phyloP scores from a whole-genome alignment of 176 grass and related monocot genomes.

The Hordeum marinum region DNA sequence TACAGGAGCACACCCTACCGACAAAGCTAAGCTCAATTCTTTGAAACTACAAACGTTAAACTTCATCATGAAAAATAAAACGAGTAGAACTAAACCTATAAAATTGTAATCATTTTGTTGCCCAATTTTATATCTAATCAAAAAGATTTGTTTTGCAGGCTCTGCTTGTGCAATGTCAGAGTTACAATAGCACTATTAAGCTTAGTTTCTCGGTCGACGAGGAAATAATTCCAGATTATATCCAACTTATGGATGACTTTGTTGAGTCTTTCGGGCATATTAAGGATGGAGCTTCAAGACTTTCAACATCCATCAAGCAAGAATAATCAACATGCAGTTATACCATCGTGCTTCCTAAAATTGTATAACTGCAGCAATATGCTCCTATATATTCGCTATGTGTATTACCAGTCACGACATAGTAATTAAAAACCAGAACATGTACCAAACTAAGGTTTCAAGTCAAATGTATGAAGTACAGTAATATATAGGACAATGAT shows the following conservation, averaged over 20 bases:
- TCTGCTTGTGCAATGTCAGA: slow-evolving; percentile 51
- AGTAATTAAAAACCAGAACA: too few species aligned
- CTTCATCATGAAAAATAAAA: neutral
- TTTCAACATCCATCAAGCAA: neutral
- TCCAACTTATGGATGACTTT: slow-evolving; percentile 53
- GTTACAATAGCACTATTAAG: slow-evolving; percentile 53
- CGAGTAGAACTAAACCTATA: neutral
- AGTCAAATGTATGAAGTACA: too few species aligned
- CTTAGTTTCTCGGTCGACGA: slow-evolving; percentile 53
- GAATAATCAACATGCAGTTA: neutral
- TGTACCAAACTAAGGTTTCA: too few species aligned
- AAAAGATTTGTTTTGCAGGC: slow-evolving; percentile 25
- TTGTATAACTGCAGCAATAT: neutral
- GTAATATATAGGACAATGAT: too few species aligned
- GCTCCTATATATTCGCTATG: neutral
- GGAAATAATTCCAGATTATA: slow-evolving; percentile 32
- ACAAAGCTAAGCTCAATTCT: neutral
- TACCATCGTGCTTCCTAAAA: neutral
- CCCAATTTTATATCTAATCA: neutral
- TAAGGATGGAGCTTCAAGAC: slow-evolving; percentile 22
- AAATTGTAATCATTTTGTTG: neutral
- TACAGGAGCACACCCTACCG: neutral
- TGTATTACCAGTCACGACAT: neutral
- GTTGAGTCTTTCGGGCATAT: slow-evolving; percentile 40
- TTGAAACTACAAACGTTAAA: neutral